phyloP scores from a whole-genome alignment of 495 filamentous ascomycete genomes.

The Penicillium lagena region DNA sequence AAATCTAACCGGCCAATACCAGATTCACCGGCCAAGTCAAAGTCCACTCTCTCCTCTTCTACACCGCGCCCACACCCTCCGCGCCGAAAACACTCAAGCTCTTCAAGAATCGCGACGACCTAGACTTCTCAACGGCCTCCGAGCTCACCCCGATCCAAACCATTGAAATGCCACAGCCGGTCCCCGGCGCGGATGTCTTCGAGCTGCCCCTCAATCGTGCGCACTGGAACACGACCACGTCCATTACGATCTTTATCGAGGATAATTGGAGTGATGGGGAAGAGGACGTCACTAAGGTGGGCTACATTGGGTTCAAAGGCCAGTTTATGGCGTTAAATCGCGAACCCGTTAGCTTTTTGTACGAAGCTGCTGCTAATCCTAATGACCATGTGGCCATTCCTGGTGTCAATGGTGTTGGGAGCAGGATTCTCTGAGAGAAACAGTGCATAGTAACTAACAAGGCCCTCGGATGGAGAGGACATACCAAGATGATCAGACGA shows the following conservation, averaged over 20 bases:
- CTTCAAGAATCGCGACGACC: slow-evolving; percentile 74
- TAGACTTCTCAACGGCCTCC: slow-evolving; percentile 74
- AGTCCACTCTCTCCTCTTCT: slow-evolving; percentile 79
- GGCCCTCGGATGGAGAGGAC: neutral
- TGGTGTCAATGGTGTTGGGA: slow-evolving; percentile 34
- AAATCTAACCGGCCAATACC: neutral
- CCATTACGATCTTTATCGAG: slow-evolving; percentile 75
- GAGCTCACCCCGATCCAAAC: slow-evolving; percentile 68
- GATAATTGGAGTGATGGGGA: slow-evolving; percentile 56
- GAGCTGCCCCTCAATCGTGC: slow-evolving; percentile 81
- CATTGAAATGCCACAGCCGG: slow-evolving; percentile 69
- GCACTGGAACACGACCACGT: slow-evolving; percentile 75
- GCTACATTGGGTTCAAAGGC: slow-evolving; percentile 87
- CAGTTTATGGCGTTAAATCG: slow-evolving; percentile 81
- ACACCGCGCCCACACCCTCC: slow-evolving; percentile 59
- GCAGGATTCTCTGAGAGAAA: slow-evolving; percentile 24
- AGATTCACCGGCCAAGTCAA: slow-evolving; percentile 94
- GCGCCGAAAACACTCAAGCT: slow-evolving; percentile 82
- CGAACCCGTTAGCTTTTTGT: slow-evolving; percentile 78
- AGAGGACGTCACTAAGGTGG: slow-evolving; percentile 70
- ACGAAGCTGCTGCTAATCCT: slow-evolving; percentile 91
- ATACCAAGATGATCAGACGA: neutral
- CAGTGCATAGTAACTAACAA: slow-evolving; percentile 22
- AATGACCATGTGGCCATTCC: slow-evolving; percentile 63
- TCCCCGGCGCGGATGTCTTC: slow-evolving; percentile 59